Evolutionary conservation across 2,329 filamentous ascomycete species (phyloP).

Genomic region (Rachicladosporium sp.): DNA sequence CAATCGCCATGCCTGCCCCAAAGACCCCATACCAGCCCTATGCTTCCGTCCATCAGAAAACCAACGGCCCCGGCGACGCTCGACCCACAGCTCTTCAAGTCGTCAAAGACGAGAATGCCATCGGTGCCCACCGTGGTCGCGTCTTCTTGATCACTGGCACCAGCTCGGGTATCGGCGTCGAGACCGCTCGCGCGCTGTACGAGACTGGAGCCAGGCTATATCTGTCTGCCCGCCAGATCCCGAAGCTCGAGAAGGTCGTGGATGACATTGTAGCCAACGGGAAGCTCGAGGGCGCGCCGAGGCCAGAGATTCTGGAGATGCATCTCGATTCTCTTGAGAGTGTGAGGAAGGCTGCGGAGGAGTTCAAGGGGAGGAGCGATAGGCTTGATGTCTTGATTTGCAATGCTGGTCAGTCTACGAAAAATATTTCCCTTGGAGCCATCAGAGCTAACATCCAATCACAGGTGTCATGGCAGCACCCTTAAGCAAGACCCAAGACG

Average conservation of each 20-base stretch:
- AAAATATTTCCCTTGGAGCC: too few relatives aligned
- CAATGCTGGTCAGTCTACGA: conserved; percentile 7
- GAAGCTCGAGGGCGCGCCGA: conserved; percentile 8
- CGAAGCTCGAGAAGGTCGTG: conserved; percentile 25
- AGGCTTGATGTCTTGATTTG: conserved; percentile 11
- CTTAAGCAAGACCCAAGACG: conserved; percentile 30
- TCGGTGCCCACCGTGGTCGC: conserved; percentile 24
- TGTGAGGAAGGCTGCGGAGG: conserved; percentile 23
- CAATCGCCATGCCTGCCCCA: too few relatives aligned
- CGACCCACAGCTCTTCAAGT: conserved; percentile 17
- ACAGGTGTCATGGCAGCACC: conserved; percentile 31
- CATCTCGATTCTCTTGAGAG: conserved; percentile 20
- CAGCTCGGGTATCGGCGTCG: conserved; percentile 33
- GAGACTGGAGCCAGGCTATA: conserved; percentile 35
- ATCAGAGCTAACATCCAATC: not conserved
- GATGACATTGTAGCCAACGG: conserved; percentile 15
- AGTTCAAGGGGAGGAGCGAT: conserved; percentile 8
- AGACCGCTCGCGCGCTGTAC: conserved; percentile 33
- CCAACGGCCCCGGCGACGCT: conserved; percentile 17
- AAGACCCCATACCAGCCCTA: not conserved
- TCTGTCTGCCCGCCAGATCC: conserved; percentile 31
- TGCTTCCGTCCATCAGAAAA: conserved; percentile 23
- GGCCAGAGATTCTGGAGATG: conserved; percentile 15
- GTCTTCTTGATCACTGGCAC: conserved; percentile 33
- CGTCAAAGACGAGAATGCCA: conserved; percentile 15